phyloP scores from a whole-genome alignment of 2,329 filamentous ascomycete species.

The Aspergillus pseudoglaucus region DNA sequence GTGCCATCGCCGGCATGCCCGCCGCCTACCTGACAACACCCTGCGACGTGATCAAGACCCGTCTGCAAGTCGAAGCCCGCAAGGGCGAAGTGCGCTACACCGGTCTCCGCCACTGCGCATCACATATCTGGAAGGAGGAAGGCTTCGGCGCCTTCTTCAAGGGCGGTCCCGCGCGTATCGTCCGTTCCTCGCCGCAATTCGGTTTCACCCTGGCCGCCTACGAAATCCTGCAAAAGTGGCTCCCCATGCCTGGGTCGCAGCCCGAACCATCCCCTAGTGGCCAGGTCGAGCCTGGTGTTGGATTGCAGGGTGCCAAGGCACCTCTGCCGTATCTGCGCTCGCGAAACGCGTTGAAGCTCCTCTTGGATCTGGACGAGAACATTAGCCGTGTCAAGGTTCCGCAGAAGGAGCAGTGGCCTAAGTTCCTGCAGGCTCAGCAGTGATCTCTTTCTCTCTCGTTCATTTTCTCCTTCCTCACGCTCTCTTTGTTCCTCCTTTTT shows the following conservation, averaged over 20 bases:
- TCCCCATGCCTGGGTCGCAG: conserved; percentile 68
- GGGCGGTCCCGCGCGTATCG: conserved; percentile 87
- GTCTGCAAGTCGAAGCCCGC: conserved; percentile 91
- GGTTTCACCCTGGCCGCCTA: conserved; percentile 96
- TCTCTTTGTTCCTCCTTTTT: not conserved
- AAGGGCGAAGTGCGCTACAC: conserved; percentile 90
- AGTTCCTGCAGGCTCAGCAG: conserved; percentile 26
- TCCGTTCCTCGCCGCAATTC: conserved; percentile 94
- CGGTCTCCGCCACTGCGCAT: conserved; percentile 76
- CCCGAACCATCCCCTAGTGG: conserved; percentile 52
- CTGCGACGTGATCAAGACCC: conserved; percentile 98
- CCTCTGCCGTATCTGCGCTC: conserved; percentile 64
- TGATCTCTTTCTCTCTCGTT: conserved; percentile 9
- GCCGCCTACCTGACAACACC: conserved; percentile 93
- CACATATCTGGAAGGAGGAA: conserved; percentile 80
- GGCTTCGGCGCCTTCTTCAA: conserved; percentile 98
- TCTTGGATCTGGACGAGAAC: conserved; percentile 87
- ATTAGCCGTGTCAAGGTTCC: conserved; percentile 70
- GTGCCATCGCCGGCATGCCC: conserved; percentile 89
- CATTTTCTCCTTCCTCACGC: conserved; percentile 8
- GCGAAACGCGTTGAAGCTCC: conserved; percentile 89
- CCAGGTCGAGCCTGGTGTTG: conserved; percentile 57
- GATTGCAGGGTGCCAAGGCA: conserved; percentile 57
- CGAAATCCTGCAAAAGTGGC: conserved; percentile 73
- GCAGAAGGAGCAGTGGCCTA: conserved; percentile 33